These are phyloP conservation scores for Brassica cretica DNA, from an alignment of 345 rosid species.

Conservation along the genomic window DNA sequence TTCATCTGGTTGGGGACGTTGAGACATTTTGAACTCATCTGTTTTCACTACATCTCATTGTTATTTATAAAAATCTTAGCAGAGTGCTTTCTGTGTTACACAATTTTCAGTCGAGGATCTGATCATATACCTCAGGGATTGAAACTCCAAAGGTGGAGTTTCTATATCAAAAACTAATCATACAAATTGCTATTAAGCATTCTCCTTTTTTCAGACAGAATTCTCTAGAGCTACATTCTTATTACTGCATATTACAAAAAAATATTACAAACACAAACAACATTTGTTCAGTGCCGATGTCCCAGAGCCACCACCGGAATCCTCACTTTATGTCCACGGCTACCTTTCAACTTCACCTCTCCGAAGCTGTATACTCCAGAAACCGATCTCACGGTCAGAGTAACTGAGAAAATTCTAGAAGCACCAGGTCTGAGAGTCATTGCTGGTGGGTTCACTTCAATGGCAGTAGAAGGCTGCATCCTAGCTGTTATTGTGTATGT, in stretches of 20 bases:
- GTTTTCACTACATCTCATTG: conserved; percentile 31
- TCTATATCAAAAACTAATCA: conserved; percentile 29
- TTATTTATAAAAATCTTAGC: conserved; percentile 16
- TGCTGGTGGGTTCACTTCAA: conserved; percentile 80
- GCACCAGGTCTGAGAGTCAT: conserved; percentile 79
- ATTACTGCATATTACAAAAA: conserved; percentile 65
- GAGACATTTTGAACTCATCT: conserved; percentile 31
- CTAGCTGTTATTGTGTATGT: conserved; percentile 74
- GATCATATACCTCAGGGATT: not conserved
- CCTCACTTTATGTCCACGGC: conserved; percentile 87
- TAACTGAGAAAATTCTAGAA: conserved; percentile 61
- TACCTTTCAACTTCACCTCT: conserved; percentile 83
- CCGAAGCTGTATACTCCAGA: conserved; percentile 84
- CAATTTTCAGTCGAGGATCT: conserved; percentile 16
- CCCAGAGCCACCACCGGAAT: conserved; percentile 87
- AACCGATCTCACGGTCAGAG: conserved; percentile 67
- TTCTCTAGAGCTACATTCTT: conserved; percentile 44
- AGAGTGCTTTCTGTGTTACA: conserved; percentile 28
- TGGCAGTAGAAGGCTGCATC: conserved; percentile 83
- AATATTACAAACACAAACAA: conserved; percentile 49
- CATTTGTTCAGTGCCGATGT: conserved; percentile 52
- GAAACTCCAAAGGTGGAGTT: conserved; percentile 18
- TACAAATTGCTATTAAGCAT: conserved; percentile 34
- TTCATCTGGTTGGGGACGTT: conserved; percentile 34
- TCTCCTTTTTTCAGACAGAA: conserved; percentile 9